Conservation (phyloP, 345 rosid genomes). For the Gossypium ekmanianum region DNA sequence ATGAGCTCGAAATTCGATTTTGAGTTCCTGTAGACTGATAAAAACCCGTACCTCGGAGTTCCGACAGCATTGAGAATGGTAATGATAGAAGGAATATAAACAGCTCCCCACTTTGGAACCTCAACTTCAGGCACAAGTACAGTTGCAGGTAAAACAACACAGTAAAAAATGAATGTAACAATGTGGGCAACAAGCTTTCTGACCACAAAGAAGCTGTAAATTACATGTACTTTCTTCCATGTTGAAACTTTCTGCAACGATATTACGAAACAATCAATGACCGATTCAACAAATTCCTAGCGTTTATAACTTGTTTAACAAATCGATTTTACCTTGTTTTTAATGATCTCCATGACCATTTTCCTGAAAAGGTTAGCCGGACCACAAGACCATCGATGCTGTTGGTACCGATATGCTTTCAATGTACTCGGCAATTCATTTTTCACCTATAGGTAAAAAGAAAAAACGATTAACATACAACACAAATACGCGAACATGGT, state of each 20-base stretch:
- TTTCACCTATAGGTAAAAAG: slow-evolving; percentile 51
- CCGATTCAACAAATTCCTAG: not conserved
- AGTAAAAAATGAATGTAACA: slow-evolving; percentile 77
- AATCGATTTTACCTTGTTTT: slow-evolving; percentile 47
- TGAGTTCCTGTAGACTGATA: not conserved
- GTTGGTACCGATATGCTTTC: slow-evolving; percentile 91
- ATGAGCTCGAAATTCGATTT: not conserved
- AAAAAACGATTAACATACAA: not conserved
- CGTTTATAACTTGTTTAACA: not conserved
- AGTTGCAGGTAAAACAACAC: slow-evolving; percentile 82
- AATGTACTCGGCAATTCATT: slow-evolving; percentile 93
- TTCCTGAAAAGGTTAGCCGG: slow-evolving; percentile 96
- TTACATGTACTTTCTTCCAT: slow-evolving; percentile 94
- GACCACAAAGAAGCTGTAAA: slow-evolving; percentile 89
- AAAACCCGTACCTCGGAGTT: slow-evolving; percentile 67
- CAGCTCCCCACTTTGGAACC: slow-evolving; percentile 90
- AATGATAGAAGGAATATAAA: slow-evolving; percentile 73
- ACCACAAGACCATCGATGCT: slow-evolving; percentile 97
- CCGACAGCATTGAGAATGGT: slow-evolving; percentile 91
- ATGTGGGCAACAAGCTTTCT: slow-evolving; percentile 86
- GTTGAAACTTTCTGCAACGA: slow-evolving; percentile 63
- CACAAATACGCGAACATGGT: not conserved
- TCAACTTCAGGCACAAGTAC: slow-evolving; percentile 85
- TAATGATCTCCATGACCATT: slow-evolving; percentile 76
- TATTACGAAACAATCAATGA: not conserved